A percentile compares a stretch with the other conserved stretches of the same genome.
phyloP scores from a whole-genome alignment of 1,284 basidiomycete genomes.

The Phellopilus nigrolimitatus region DNA sequence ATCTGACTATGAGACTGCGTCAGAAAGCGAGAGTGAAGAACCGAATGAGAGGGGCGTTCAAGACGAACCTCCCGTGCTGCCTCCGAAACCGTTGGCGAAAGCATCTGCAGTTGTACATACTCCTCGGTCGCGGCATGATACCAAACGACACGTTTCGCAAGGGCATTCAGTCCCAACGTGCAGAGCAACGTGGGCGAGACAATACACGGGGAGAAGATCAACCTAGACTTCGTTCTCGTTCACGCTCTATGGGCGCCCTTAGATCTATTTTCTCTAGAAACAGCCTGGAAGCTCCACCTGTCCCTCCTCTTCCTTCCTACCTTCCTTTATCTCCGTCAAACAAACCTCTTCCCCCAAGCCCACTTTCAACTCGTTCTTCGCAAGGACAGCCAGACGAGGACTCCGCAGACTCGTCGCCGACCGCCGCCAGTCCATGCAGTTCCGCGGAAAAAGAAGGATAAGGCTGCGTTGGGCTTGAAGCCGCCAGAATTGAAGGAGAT shows the following conservation, averaged over 20 bases:
- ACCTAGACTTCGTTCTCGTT: conserved; percentile 16
- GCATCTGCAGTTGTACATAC: conserved; percentile 20
- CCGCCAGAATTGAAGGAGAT: conserved; percentile 78
- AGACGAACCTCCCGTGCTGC: conserved; percentile 23
- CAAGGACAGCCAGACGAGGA: conserved; percentile 25
- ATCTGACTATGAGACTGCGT: conserved; percentile 25
- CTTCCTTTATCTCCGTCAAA: conserved; percentile 17
- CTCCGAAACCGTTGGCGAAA: conserved; percentile 25
- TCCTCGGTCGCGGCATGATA: not conserved
- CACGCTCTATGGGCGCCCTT: conserved; percentile 14
- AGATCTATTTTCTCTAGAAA: conserved; percentile 14
- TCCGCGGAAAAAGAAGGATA: conserved; percentile 33
- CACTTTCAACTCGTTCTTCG: conserved; percentile 24
- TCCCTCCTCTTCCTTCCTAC: conserved; percentile 38
- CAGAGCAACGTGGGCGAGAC: conserved; percentile 9
- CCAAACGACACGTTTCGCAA: not conserved
- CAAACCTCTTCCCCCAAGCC: conserved; percentile 35
- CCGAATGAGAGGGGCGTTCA: conserved; percentile 26
- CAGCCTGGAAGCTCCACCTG: conserved; percentile 29
- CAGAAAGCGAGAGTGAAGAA: conserved; percentile 31
- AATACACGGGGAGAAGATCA: conserved; percentile 14
- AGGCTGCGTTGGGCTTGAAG: conserved; percentile 44
- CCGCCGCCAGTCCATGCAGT: conserved; percentile 17
- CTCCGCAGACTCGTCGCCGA: conserved; percentile 20
- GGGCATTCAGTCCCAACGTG: not conserved